A percentile compares a stretch with the other conserved stretches of the same genome.
These are phyloP conservation scores for Neurospora sp. DNA, from an alignment of 2,329 filamentous ascomycete genomes.

Conservation along the genomic window DNA sequence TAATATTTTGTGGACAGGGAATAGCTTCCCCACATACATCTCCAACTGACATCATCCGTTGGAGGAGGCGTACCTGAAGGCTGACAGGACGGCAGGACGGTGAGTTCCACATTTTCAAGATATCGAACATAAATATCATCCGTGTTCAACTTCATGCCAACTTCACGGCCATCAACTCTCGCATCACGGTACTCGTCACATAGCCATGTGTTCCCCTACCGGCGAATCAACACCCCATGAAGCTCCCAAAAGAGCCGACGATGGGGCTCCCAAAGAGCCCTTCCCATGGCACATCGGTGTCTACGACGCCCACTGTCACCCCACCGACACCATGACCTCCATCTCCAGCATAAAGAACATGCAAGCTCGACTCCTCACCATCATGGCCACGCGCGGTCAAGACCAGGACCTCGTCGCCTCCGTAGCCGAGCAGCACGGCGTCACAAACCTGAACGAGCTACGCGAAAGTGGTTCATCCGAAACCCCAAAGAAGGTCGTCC, in stretches of 20 bases:
- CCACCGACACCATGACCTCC: constrained; percentile 64
- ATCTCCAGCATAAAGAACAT: constrained; percentile 50
- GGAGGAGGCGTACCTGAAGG: background rate
- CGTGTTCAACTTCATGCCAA: background rate
- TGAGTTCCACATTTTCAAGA: background rate
- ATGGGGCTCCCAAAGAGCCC: constrained; percentile 13
- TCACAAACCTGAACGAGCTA: constrained; percentile 18
- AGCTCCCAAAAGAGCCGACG: background rate
- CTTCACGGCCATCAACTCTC: background rate
- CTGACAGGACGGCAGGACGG: background rate
- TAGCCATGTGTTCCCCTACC: constrained; percentile 10
- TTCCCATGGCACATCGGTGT: constrained; percentile 64
- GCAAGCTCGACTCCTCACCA: constrained; percentile 54
- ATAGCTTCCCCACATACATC: constrained; percentile 7
- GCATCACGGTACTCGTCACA: background rate
- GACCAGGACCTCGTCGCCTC: constrained; percentile 64
- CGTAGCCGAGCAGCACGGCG: constrained; percentile 45
- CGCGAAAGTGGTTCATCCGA: constrained; percentile 6
- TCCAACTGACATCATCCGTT: background rate
- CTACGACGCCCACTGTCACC: constrained; percentile 76
- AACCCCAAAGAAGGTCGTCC: constrained; percentile 34
- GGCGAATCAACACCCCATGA: constrained; percentile 1
- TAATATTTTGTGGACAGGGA: background rate
- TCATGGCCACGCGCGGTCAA: constrained; percentile 68
- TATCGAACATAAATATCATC: background rate